Conservation (phyloP, 1,284 basidiomycete species). For the Cutaneotrichosporon dermatis region DNA sequence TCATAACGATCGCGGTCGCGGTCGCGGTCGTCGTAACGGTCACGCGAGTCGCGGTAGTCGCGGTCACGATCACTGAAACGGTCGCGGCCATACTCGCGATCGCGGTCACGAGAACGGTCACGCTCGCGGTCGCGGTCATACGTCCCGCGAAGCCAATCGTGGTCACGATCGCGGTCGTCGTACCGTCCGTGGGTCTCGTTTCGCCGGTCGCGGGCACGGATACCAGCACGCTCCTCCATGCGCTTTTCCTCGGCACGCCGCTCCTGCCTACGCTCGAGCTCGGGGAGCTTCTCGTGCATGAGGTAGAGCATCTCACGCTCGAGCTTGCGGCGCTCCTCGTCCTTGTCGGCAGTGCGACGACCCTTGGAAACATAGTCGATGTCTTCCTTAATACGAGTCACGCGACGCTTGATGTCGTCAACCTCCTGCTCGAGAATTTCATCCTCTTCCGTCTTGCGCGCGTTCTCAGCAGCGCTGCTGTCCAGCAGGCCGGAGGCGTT, state of each 20-base stretch:
- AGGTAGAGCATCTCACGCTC: slow-evolving; percentile 84
- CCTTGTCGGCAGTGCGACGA: slow-evolving; percentile 67
- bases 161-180: slow-evolving; percentile 50
- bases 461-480: slow-evolving; percentile 60
- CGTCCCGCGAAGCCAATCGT: slow-evolving; percentile 49
- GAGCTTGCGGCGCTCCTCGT: slow-evolving; percentile 78
- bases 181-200: slow-evolving; percentile 76
- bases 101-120: slow-evolving; percentile 45
- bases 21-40: slow-evolving; percentile 29
- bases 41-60: slow-evolving; percentile 20
- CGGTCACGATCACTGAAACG: slow-evolving; percentile 7
- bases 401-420: slow-evolving; percentile 78
- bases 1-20: slow-evolving; percentile 5
- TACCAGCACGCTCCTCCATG: slow-evolving; percentile 71
- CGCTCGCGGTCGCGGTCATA: slow-evolving; percentile 46
- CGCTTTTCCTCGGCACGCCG: slow-evolving; percentile 71
- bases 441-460: slow-evolving; percentile 66
- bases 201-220: slow-evolving; percentile 72
- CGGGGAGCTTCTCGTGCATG: slow-evolving; percentile 87
- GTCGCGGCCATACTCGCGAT: slow-evolving; percentile 12
- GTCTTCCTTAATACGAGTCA: slow-evolving; percentile 86
- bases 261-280: slow-evolving; percentile 80
- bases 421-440: slow-evolving; percentile 88
- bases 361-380: slow-evolving; percentile 83
- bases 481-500: slow-evolving; percentile 81